phyloP scores from a whole-genome alignment of 2,329 filamentous ascomycete genomes.

The Fusarium tjaetaba region DNA sequence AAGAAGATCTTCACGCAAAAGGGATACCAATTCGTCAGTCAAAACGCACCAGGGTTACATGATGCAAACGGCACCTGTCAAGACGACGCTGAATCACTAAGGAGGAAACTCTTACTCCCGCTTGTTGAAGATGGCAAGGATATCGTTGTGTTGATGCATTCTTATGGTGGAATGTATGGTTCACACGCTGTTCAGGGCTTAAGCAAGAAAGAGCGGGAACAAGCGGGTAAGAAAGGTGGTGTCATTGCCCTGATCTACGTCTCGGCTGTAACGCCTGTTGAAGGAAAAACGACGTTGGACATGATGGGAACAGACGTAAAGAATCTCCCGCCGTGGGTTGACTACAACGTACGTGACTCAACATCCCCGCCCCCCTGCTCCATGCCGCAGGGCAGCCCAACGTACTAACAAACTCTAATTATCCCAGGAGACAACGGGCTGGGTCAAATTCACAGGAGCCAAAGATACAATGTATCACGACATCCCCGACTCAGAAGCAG shows the following conservation, averaged over 20 bases:
- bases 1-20: background rate
- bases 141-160: conserved; percentile 37
- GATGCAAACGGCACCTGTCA: background rate
- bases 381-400: background rate
- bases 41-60: background rate
- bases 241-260: conserved; percentile 23
- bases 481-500: background rate
- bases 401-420: background rate
- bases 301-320: conserved; percentile 8
- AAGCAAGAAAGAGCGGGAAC: conserved; percentile 22
- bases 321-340: background rate
- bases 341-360: background rate
- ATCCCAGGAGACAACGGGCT: background rate
- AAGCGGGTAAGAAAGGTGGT: conserved; percentile 8
- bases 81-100: conserved; percentile 9
- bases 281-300: background rate
- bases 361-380: accelerated
- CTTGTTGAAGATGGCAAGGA: conserved; percentile 33
- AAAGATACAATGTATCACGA: conserved; percentile 12
- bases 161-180: conserved; percentile 35
- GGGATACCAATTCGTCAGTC: conserved; percentile 8
- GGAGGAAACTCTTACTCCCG: background rate
- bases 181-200: conserved; percentile 23
- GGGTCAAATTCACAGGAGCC: background rate
- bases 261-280: background rate